Evolutionary conservation across 108 stramenopile genomes (phyloP).

Genomic region (Conticribra weissflogii): DNA sequence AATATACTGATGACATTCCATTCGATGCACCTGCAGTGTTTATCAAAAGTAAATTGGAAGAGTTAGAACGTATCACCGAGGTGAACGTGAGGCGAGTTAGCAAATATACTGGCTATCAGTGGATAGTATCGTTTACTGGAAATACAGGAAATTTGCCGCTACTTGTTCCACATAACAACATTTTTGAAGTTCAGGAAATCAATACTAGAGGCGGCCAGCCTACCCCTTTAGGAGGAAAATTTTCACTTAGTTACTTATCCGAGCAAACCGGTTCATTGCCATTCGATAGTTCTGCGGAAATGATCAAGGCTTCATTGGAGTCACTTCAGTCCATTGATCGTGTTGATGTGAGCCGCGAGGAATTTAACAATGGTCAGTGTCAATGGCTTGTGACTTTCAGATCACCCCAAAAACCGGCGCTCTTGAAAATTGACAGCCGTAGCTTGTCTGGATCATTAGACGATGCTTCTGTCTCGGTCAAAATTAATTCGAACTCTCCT

Average conservation of each 20-base stretch:
- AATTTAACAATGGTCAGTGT: conserved; percentile 47
- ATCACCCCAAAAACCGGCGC: conserved; percentile 51
- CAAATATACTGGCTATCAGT: conserved; percentile 62
- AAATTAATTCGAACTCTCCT: conserved; percentile 23
- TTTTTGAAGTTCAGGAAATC: conserved; percentile 65
- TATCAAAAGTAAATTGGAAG: conserved; percentile 64
- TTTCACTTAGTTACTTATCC: conserved; percentile 57
- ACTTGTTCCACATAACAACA: conserved; percentile 51
- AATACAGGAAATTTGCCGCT: conserved; percentile 73
- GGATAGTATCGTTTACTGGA: conserved; percentile 80
- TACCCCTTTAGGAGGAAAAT: conserved; percentile 77
- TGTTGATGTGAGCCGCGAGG: conserved; percentile 59
- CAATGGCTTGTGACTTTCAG: conserved; percentile 81
- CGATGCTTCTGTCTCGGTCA: conserved; percentile 9
- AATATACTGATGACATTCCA: conserved; percentile 59
- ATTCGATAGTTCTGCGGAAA: conserved; percentile 66
- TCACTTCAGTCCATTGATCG: conserved; percentile 51
- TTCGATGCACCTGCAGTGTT: conserved; percentile 68
- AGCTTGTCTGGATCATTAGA: conserved; percentile 66
- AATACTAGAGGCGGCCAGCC: conserved; percentile 71
- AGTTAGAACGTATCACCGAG: conserved; percentile 45
- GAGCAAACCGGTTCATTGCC: conserved; percentile 51
- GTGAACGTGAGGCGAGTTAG: conserved; percentile 54
- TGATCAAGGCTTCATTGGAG: conserved; percentile 70
- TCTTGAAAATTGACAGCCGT: conserved; percentile 33